These are phyloP conservation scores for Thelonectria blattea DNA, from an alignment of 2,329 filamentous ascomycete species.

Conservation along the genomic window DNA sequence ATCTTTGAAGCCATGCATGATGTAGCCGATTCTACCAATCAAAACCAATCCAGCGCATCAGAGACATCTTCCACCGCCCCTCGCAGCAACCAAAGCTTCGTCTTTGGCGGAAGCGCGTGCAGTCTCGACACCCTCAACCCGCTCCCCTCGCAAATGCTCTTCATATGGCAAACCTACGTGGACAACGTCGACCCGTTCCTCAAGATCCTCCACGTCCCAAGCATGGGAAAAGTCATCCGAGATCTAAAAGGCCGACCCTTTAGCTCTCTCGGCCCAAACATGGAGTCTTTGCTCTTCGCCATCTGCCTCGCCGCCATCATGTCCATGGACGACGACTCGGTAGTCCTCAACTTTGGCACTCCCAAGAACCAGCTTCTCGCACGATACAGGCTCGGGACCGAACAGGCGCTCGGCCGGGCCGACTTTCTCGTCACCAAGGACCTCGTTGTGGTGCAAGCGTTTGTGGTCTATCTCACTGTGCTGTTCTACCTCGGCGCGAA, in stretches of 20 bases:
- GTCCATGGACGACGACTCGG: constrained; percentile 34
- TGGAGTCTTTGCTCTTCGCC: constrained; percentile 37
- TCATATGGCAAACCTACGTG: constrained; percentile 40
- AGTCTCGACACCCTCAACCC: constrained; percentile 31
- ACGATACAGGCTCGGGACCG: constrained; percentile 31
- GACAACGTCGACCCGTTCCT: constrained; percentile 42
- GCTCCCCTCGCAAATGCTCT: constrained; percentile 38
- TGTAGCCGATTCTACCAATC: constrained; percentile 21
- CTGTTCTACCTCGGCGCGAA: constrained; percentile 28
- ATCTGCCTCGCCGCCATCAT: constrained; percentile 37
- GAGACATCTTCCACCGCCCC: background rate
- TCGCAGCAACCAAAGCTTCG: constrained; percentile 25
- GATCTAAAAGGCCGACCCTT: constrained; percentile 27
- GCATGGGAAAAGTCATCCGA: constrained; percentile 26
- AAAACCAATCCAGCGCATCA: constrained; percentile 4
- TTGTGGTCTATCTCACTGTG: constrained; percentile 37
- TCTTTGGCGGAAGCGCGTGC: constrained; percentile 23
- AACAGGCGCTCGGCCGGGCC: constrained; percentile 34
- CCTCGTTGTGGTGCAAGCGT: constrained; percentile 34
- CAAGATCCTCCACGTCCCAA: constrained; percentile 38
- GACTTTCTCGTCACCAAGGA: constrained; percentile 33
- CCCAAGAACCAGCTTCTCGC: constrained; percentile 27
- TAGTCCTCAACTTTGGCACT: constrained; percentile 23
- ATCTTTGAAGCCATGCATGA: constrained; percentile 42
- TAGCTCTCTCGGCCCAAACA: constrained; percentile 20